Evolutionary conservation across 2,329 filamentous ascomycete genomes (phyloP), one percentile per base, ranked within the genome.

Genomic region (Periconia digitata): DNA sequence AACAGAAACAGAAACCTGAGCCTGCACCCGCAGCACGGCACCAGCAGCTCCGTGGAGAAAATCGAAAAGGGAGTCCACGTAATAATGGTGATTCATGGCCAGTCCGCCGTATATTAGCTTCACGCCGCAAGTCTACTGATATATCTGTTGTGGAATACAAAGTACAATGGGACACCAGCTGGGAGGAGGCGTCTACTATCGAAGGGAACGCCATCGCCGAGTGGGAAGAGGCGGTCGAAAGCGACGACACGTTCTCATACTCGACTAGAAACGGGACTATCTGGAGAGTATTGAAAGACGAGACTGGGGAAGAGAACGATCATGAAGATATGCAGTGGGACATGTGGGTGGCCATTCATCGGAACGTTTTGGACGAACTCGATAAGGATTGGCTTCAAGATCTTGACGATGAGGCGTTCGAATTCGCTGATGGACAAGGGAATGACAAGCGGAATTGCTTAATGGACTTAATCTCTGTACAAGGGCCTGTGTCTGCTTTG

Each of bases 241-340:
- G 27, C 6, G 32, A 39, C 7, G 34, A 42, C 7, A 47, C 45
- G 8, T 51, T 51, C 13, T 13, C 3, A 1, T 51, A 44, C 22
- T 24, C 15, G 5, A 37, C 44, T 2, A 41, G 32, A 13, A 23
- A 43, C 18, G 49, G 49, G 6, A 22, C 27, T 2, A 29, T 38
- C 6, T 51, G 49, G 49, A 40, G 10, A 15, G 49, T 51, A 15
- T 35, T 51, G 13, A 47, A 47, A 20, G 49, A 51, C 12, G 23
- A 22, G 17, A 29, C 40, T 18, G 23, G n/a, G 15, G 17, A 44
- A 13, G 49, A 51, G 41, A 51, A 51, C 34, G 49, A 51, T 22
- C 47, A 45, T 32, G 49, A 51, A 15, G 49, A 51, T 17, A 43
- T 44, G 39, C 49, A 51, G 20, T 51, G 49, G 44, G 49, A 51